Conservation (phyloP, 192 early-diverging fungal genomes). For the Physocladia obscura region DNA sequence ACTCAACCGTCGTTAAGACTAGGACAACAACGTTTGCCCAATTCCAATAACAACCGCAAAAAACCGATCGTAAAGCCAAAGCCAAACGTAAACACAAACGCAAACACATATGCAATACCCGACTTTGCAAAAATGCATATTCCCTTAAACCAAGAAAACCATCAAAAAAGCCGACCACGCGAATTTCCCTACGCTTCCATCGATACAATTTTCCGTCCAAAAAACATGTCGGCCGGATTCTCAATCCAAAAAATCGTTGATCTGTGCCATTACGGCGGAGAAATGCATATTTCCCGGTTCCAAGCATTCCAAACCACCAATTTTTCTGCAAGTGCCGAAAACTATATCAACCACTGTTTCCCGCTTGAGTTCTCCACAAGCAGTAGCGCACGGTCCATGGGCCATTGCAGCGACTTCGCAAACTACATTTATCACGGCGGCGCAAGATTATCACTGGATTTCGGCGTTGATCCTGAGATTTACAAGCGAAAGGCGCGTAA, state of each 20-base stretch:
- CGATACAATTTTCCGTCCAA: not conserved
- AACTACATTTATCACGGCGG: conserved; percentile 16
- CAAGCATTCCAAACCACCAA: not conserved
- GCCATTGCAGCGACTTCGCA: conserved; percentile 21
- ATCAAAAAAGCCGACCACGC: no score
- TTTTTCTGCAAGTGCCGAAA: not conserved
- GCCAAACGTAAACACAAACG: no score
- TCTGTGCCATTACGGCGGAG: not conserved
- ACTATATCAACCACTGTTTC: conserved; percentile 8
- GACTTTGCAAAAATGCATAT: no score
- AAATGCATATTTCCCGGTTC: not conserved
- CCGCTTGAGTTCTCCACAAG: conserved; percentile 14
- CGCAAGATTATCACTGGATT: not conserved
- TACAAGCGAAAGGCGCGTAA: not conserved
- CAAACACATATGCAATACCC: no score
- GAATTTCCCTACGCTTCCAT: no score
- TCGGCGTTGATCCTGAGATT: not conserved
- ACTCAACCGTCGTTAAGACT: no score
- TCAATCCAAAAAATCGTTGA: not conserved
- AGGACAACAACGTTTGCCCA: no score
- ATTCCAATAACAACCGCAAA: no score
- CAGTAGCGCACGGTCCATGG: conserved; percentile 8
- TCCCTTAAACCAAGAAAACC: no score
- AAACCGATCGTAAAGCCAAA: no score
- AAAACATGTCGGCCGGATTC: not conserved